Conservation (phyloP, 352 stramenopile species). For the Globisporangium solare region DNA sequence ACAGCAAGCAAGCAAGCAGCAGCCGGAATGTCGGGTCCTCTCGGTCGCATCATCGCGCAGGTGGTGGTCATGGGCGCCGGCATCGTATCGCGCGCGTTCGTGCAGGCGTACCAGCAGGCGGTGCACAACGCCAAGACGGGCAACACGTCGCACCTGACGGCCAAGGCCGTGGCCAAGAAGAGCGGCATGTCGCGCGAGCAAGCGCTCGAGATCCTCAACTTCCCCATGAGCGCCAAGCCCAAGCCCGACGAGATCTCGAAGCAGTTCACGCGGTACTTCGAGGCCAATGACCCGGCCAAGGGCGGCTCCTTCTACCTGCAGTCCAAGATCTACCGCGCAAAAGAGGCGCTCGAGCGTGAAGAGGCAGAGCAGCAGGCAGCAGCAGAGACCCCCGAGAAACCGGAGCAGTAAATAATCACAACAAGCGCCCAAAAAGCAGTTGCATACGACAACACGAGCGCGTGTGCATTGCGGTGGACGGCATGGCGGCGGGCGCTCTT, state of each 20-base stretch:
- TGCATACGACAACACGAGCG: slow-evolving; percentile 8
- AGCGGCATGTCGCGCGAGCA: slow-evolving; percentile 73
- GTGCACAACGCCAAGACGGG: slow-evolving; percentile 82
- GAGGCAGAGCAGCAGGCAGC: slow-evolving; percentile 16
- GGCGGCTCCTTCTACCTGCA: slow-evolving; percentile 92
- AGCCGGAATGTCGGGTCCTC: slow-evolving; percentile 64
- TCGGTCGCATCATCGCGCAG: slow-evolving; percentile 79
- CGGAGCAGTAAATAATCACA: neutral
- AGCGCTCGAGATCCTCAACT: slow-evolving; percentile 83
- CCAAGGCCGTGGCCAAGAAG: slow-evolving; percentile 62
- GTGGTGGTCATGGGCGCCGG: slow-evolving; percentile 79
- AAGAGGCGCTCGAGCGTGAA: slow-evolving; percentile 70
- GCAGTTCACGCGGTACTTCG: slow-evolving; percentile 85
- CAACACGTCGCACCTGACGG: slow-evolving; percentile 61
- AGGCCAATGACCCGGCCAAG: slow-evolving; percentile 87
- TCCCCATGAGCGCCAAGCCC: slow-evolving; percentile 43
- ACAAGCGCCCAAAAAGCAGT: neutral
- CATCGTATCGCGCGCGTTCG: slow-evolving; percentile 83
- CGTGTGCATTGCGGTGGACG: slow-evolving; percentile 20
- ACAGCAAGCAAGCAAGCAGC: slow-evolving; percentile 12
- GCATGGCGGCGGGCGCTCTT: slow-evolving; percentile 11
- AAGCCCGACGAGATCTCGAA: slow-evolving; percentile 67
- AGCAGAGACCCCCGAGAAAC: neutral
- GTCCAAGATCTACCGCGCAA: slow-evolving; percentile 90
- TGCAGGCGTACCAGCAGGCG: slow-evolving; percentile 86